phyloP scores from a whole-genome alignment of 1,284 basidiomycete genomes.

The Microstroma glucosiphilum region DNA sequence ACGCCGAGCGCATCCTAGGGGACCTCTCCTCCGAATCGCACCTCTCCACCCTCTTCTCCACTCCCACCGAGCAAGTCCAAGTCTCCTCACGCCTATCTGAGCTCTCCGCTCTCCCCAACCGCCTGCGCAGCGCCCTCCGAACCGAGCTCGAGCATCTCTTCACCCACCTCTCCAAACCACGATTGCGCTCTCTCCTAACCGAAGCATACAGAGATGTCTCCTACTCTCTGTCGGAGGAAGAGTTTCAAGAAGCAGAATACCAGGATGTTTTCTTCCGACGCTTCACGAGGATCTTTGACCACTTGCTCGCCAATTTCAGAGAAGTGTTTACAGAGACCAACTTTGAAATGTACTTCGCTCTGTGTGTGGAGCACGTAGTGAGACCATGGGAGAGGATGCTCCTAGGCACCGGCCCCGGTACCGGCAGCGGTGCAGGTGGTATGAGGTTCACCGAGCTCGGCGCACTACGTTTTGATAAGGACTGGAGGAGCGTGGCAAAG shows the following conservation, averaged over 20 bases:
- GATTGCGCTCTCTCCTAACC: slow-evolving; percentile 70
- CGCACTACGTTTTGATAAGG: slow-evolving; percentile 92
- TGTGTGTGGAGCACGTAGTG: slow-evolving; percentile 77
- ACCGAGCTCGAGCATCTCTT: slow-evolving; percentile 54
- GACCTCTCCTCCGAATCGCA: slow-evolving; percentile 22
- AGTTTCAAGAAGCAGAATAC: slow-evolving; percentile 73
- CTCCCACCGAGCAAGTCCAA: not conserved
- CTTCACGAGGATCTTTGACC: slow-evolving; percentile 77
- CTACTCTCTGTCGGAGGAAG: slow-evolving; percentile 77
- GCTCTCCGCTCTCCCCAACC: slow-evolving; percentile 4
- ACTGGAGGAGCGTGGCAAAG: slow-evolving; percentile 73
- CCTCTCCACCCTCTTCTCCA: slow-evolving; percentile 3
- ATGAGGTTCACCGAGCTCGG: slow-evolving; percentile 63
- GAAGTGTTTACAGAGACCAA: slow-evolving; percentile 70
- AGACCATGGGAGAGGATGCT: slow-evolving; percentile 89
- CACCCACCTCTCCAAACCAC: slow-evolving; percentile 61
- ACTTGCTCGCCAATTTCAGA: slow-evolving; percentile 62
- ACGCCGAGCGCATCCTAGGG: slow-evolving; percentile 34
- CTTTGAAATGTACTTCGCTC: slow-evolving; percentile 74
- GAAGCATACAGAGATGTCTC: slow-evolving; percentile 84
- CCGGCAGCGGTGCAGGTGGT: not conserved
- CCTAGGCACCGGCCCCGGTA: slow-evolving; percentile 39
- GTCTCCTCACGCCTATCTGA: not conserved
- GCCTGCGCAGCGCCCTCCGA: slow-evolving; percentile 51
- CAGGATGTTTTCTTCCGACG: slow-evolving; percentile 78